Base-by-base conservation (phyloP, 306 rosid species). In the Cicer yamashitae region DNA sequence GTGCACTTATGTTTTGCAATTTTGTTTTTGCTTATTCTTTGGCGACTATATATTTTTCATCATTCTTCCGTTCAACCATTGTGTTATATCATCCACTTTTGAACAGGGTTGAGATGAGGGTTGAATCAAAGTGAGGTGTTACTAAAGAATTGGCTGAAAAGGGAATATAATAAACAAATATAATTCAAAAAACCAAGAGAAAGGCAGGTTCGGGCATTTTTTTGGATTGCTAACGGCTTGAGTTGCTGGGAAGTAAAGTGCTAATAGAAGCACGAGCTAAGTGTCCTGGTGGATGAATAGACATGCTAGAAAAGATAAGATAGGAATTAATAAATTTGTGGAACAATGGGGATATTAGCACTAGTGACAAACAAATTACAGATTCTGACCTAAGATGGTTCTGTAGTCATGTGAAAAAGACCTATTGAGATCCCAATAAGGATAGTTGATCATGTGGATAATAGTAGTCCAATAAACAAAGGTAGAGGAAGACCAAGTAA, bases 1-100 rank as follows among this genome's bases (percentile, higher is more conserved):
- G 98, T 91, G 79, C 51, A 12, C 54, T 52, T 8, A 6, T 51
- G 46, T 58, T 61, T 74, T 10, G 2, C 2, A 11, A 54, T 82
- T 70, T 47, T 58, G 4, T 61, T 64, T 15, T 46, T 67, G 30
- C 22, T 66, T 54, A 13, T 22, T 53, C 51, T 46, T 25, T 5
- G 20, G 18, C 50, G 0, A 5, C 10, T 62, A 12, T 65, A 46
- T n/a, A 30, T 66, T 77, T 13, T 65, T 65, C 7, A 12, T 39
- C 67, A 18, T 40, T 61, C 40, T 73, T 66, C 25, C 30, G 15
- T 73, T 67, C 44, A 53, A 39, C 59, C 15, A 57, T 45, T 50
- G 18, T 39, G 6, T 61, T 41, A 63, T 71, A 18, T 53, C 44
- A 41, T 30, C 6, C 74, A 12, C 54, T 46, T 66, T 18, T 47